These are phyloP conservation scores for Heliocybe sulcata DNA, from an alignment of 1,284 basidiomycete genomes.

Conservation along the genomic window DNA sequence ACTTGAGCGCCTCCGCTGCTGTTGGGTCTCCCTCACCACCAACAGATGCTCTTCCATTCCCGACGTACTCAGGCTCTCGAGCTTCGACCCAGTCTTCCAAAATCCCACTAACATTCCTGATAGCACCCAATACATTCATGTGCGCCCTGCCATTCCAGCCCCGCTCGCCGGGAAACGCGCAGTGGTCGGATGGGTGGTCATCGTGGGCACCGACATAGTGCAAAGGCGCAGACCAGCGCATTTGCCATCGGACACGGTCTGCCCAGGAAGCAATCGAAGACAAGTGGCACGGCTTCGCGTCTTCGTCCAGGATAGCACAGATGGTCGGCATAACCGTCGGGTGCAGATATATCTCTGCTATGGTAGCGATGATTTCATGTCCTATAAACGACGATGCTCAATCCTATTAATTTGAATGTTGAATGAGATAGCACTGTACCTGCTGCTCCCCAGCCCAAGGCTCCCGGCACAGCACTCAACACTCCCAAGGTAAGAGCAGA, in stretches of 20 bases:
- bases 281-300: slow-evolving; percentile 58
- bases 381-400: slow-evolving; percentile 33
- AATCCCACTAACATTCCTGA: slow-evolving; percentile 66
- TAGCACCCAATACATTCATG: slow-evolving; percentile 68
- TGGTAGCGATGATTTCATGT: slow-evolving; percentile 88
- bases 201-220: slow-evolving; percentile 72
- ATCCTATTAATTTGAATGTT: background rate
- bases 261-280: slow-evolving; percentile 86
- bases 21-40: slow-evolving; percentile 1
- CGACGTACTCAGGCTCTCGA: slow-evolving; percentile 10
- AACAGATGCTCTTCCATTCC: slow-evolving; percentile 2
- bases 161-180: slow-evolving; percentile 68
- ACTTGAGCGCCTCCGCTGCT: slow-evolving; percentile 73
- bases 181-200: slow-evolving; percentile 73
- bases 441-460: slow-evolving; percentile 12
- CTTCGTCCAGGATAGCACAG: slow-evolving; percentile 60
- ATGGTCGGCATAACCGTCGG: slow-evolving; percentile 65
- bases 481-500: slow-evolving; percentile 8
- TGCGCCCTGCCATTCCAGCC: slow-evolving; percentile 71
- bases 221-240: slow-evolving; percentile 60
- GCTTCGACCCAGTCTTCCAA: slow-evolving; percentile 37
- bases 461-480: slow-evolving; percentile 4
- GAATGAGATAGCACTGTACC: slow-evolving; percentile 4
- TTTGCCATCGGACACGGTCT: slow-evolving; percentile 51
- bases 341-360: slow-evolving; percentile 87